These are phyloP conservation scores for Lojkania enalia DNA, from an alignment of 2,329 filamentous ascomycete species.

Conservation along the genomic window DNA sequence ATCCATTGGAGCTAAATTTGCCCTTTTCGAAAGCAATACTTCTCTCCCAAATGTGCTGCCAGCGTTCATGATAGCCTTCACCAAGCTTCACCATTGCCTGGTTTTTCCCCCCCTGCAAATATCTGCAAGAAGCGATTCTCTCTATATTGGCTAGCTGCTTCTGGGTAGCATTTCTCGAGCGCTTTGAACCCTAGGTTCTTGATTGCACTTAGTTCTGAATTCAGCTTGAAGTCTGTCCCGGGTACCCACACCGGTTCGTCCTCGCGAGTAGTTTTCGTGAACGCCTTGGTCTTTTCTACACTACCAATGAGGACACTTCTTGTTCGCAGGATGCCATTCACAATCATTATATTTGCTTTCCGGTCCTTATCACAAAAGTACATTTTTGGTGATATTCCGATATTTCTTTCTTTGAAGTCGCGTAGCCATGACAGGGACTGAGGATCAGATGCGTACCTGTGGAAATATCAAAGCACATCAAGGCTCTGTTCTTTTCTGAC, in stretches of 20 bases:
- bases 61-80: neutral
- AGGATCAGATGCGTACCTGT: neutral
- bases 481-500: constrained; percentile 6
- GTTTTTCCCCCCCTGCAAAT: neutral
- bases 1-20: neutral
- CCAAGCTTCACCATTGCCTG: neutral
- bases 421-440: neutral
- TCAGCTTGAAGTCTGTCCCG: neutral
- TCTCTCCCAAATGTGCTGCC: neutral
- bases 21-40: neutral
- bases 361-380: neutral
- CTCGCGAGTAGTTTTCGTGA: neutral
- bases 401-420: neutral
- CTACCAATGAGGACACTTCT: neutral
- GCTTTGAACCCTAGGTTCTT: neutral
- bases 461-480: constrained; percentile 6
- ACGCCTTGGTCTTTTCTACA: neutral
- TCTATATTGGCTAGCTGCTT: neutral
- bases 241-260: neutral
- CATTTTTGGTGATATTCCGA: neutral
- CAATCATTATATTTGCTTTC: neutral
- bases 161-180: neutral
- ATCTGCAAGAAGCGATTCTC: neutral
- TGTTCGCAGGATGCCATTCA: neutral
- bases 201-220: neutral